Conservation (phyloP, 345 rosid species). For the Hirschfeldia incana region DNA sequence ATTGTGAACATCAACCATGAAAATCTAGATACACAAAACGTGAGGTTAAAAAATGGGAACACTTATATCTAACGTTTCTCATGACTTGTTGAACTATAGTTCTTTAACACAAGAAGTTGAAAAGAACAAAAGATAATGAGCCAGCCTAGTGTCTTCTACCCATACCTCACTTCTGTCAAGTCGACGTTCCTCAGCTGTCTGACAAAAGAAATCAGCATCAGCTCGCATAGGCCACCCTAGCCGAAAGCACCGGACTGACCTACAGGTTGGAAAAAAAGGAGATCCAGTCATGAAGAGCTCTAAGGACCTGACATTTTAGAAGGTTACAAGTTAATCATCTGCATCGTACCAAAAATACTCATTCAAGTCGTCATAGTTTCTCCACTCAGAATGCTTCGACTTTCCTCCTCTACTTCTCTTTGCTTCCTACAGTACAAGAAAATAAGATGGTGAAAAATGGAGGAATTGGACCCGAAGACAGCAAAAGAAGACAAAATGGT, state of each 20-base stretch:
- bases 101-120: neutral
- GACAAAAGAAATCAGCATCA: conserved; percentile 72
- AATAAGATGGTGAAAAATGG: neutral
- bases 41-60: neutral
- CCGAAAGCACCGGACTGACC: conserved; percentile 74
- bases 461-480: neutral
- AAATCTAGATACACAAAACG: conserved; percentile 9
- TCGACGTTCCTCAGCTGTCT: conserved; percentile 40
- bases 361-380: conserved; percentile 69
- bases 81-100: neutral
- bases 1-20: conserved; percentile 10
- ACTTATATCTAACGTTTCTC: neutral
- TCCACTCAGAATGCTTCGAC: conserved; percentile 77
- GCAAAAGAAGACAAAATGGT: conserved; percentile 1
- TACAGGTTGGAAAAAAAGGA: conserved; percentile 22
- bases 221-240: conserved; percentile 81
- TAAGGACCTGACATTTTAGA: neutral
- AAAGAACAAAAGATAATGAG: neutral
- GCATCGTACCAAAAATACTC: conserved; percentile 66
- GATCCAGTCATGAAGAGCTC: conserved; percentile 5
- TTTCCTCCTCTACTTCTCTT: conserved; percentile 59
- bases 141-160: conserved; percentile 17
- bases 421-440: conserved; percentile 54
- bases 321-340: conserved; percentile 6
- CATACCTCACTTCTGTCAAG: conserved; percentile 49